Evolutionary conservation across 192 early-diverging fungal genomes (phyloP), one percentile per base, ranked within the genome.

Genomic region (Phlyctochytrium arcticum): DNA sequence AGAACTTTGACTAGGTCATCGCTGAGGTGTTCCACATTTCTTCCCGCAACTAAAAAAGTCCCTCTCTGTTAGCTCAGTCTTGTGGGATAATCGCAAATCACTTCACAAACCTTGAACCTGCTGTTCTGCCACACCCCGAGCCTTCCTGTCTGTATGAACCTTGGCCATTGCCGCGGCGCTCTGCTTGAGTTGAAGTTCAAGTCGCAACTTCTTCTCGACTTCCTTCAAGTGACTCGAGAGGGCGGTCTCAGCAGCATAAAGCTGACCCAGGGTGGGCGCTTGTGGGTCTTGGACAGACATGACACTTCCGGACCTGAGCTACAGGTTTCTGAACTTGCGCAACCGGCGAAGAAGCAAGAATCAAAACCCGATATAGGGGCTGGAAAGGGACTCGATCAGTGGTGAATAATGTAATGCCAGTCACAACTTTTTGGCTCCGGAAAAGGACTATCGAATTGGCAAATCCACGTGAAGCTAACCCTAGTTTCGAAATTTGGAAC

Each of bases 61-160:
- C 21, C 15, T 21, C 15, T 21, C 21, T 44, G 42, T n/a, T 12
- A n/a, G 21, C 2, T 44, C 1, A 21, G 15, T 21, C 42, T n/a
- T n/a, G n/a, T n/a, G 42, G 15, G 21, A 21, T 21, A 44, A 44
- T 44, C 42, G 42, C 21, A 0, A 12, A 12, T 12, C 42, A 0
- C 15, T 19, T 15, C 30, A 57, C 56, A 5, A 17, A 57, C 56
- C 12, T n/a, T 24, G 56, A 36, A 48, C 36, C 47, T 66, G 64
- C 5, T 26, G 12, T 8, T 66, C 64, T 5, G 64, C 64, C 5
- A 44, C 44, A 17, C 47, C 19, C 0, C 54, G 19, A 5, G 64
- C 23, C 39, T 42, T 57, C 33, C 53, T 55, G 44, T 66, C 64
- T 6, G 64, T 57, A 17, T 66, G 64, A 21, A 42, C 54, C 30